A percentile compares a stretch with the other conserved stretches of the same genome.
Conservation (phyloP, 768 basidiomycete species). For the Pisolithus orientalis region DNA sequence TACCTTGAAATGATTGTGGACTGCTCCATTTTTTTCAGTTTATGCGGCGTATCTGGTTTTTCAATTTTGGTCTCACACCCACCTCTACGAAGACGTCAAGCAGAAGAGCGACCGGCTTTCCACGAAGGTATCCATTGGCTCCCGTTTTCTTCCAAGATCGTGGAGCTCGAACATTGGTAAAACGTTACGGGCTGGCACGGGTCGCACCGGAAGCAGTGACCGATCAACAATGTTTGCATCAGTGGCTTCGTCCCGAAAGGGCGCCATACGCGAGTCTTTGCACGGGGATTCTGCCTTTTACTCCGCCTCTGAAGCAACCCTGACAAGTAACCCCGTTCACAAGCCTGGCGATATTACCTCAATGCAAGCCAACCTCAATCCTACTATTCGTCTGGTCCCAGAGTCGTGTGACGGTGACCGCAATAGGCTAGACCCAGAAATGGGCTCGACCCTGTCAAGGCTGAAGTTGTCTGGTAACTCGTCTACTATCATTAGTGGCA, state of each 20-base stretch:
- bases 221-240: constrained; percentile 9
- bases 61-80: constrained; percentile 50
- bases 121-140: constrained; percentile 25
- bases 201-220: constrained; percentile 9
- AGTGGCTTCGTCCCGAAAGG: constrained; percentile 7
- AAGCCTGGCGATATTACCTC: neutral
- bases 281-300: constrained; percentile 8
- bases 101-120: constrained; percentile 37
- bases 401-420: constrained; percentile 4
- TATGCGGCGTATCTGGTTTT: constrained; percentile 48
- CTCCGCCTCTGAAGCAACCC: constrained; percentile 24
- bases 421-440: neutral
- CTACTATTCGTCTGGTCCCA: constrained; percentile 22
- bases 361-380: constrained; percentile 1
- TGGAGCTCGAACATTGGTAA: constrained; percentile 20
- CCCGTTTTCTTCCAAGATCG: constrained; percentile 21
- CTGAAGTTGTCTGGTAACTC: constrained; percentile 12
- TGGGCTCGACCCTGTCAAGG: constrained; percentile 5
- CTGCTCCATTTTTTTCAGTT: constrained; percentile 26
- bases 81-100: constrained; percentile 44
- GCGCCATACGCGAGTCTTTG: constrained; percentile 4
- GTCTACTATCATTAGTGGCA: constrained; percentile 2
- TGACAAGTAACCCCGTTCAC: constrained; percentile 9
- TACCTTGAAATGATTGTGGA: neutral
- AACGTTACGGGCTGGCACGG: constrained; percentile 15